These are phyloP conservation scores for Hericium erinaceus DNA, from an alignment of 768 basidiomycete species.

Conservation along the genomic window DNA sequence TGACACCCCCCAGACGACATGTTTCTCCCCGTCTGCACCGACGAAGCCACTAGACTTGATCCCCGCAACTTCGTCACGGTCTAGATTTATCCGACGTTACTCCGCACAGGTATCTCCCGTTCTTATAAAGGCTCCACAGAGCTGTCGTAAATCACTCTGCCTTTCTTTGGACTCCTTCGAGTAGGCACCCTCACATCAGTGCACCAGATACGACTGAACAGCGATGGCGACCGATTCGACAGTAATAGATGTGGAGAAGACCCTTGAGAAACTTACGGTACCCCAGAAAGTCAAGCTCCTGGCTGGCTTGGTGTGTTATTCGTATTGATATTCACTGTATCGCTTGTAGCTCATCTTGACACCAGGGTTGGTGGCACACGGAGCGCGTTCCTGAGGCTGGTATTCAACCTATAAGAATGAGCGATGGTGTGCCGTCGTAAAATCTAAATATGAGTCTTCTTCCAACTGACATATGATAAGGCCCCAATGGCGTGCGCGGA, in stretches of 20 bases:
- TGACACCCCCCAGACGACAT: not conserved
- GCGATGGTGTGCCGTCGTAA: conserved; percentile 28
- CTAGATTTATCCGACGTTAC: not conserved
- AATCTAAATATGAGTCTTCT: not conserved
- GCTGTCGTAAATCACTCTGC: no score
- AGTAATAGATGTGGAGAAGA: conserved; percentile 27
- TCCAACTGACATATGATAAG: conserved; percentile 10
- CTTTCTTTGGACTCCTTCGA: no score
- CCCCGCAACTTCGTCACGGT: not conserved
- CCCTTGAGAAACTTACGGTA: conserved; percentile 28
- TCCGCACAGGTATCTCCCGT: not conserved
- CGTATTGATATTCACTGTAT: not conserved
- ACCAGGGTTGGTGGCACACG: conserved; percentile 41
- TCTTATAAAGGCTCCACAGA: not conserved
- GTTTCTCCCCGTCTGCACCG: no score
- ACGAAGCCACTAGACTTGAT: no score
- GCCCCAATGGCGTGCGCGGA: conserved; percentile 42
- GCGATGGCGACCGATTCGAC: not conserved
- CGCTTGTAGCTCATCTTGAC: not conserved
- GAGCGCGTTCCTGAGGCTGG: conserved; percentile 31
- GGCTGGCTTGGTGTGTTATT: conserved; percentile 26
- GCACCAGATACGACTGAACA: not conserved
- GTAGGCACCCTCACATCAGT: no score
- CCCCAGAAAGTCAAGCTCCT: conserved; percentile 37
- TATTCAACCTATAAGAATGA: conserved; percentile 34